phyloP scores from a whole-genome alignment of 202 grass and related monocot species.

The Digitaria exilis region DNA sequence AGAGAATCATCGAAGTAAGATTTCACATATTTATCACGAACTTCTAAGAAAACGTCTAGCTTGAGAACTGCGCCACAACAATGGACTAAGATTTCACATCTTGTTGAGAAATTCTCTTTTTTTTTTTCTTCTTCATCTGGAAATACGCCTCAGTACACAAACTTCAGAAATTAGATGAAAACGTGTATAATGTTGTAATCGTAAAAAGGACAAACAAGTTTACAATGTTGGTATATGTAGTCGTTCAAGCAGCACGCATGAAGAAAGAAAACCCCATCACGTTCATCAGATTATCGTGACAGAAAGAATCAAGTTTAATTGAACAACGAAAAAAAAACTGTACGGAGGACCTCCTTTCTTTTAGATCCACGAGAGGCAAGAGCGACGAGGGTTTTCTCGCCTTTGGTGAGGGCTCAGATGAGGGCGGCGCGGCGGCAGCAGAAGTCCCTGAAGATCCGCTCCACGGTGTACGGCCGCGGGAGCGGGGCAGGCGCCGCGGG shows the following conservation, averaged over 20 bases:
- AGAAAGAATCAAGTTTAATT: background rate
- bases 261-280: background rate
- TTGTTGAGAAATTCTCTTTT: background rate
- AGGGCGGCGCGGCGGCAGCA: background rate
- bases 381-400: background rate
- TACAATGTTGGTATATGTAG: background rate
- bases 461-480: background rate
- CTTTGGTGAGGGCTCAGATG: background rate
- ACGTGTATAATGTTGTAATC: background rate
- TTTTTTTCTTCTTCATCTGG: background rate
- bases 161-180: background rate
- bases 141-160: background rate
- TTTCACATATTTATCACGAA: background rate
- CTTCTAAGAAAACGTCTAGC: background rate
- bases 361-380: background rate
- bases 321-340: background rate
- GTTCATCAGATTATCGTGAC: background rate
- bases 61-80: background rate
- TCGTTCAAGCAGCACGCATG: background rate
- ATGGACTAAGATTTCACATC: background rate
- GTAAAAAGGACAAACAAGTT: background rate
- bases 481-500: background rate
- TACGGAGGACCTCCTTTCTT: background rate
- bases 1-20: background rate
- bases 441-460: background rate